Evolutionary conservation across 768 basidiomycete species (phyloP).

Genomic region (Lactarius evosmus): DNA sequence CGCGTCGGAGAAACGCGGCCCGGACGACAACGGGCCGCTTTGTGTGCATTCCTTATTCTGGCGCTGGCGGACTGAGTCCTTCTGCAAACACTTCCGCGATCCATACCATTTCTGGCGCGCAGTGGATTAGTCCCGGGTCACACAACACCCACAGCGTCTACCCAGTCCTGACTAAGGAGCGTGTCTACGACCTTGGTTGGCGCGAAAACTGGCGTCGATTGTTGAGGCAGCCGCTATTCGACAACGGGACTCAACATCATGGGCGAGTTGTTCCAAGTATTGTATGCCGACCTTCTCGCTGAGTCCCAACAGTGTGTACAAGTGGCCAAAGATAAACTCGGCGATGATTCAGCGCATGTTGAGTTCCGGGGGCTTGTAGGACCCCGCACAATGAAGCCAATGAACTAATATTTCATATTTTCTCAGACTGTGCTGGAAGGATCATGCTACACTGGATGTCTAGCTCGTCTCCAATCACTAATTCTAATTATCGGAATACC

Average conservation of each 20-base stretch:
- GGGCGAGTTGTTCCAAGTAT: slow-evolving; percentile 9
- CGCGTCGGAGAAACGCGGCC: neutral
- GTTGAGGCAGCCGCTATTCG: slow-evolving; percentile 19
- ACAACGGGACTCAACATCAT: neutral
- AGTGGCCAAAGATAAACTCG: slow-evolving; percentile 29
- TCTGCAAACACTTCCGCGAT: slow-evolving; percentile 17
- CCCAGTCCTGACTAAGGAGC: slow-evolving; percentile 16
- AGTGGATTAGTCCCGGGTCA: neutral
- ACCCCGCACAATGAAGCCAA: neutral
- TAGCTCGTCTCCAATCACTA: neutral
- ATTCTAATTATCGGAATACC: neutral
- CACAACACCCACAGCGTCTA: slow-evolving; percentile 1
- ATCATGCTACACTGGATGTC: neutral
- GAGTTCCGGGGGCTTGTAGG: neutral
- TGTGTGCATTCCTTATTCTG: slow-evolving; percentile 22
- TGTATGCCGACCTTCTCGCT: neutral
- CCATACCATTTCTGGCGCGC: neutral
- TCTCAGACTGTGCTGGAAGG: neutral
- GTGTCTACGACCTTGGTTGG: slow-evolving; percentile 29
- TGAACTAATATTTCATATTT: neutral
- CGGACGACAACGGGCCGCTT: slow-evolving; percentile 11
- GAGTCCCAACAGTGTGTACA: slow-evolving; percentile 9
- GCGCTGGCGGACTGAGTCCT: neutral
- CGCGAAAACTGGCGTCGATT: slow-evolving; percentile 27
- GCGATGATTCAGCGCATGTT: slow-evolving; percentile 22